Base-by-base conservation (phyloP, 2,329 filamentous ascomycete genomes). In the Sclerotinia trifoliorum region DNA sequence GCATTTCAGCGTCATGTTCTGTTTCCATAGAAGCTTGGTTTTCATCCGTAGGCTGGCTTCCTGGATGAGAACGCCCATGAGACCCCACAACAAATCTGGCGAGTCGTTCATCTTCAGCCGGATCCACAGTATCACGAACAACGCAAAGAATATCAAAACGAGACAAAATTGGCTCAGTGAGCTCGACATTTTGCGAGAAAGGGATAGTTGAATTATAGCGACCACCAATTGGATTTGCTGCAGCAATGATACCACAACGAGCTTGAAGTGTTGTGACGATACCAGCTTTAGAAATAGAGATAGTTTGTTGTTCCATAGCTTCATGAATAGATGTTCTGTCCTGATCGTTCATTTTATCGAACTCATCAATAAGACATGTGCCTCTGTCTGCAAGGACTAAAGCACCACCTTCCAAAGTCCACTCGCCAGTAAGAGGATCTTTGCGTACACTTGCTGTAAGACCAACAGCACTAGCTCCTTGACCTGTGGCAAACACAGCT, bases 331-430 rank as follows among this genome's bases (percentile, higher is more conserved):
- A 97, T 0, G 95, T 98, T 72, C 95, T 88, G 79, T 99, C 95
- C 78, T 98, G 93, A 78, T 99, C 95, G 79, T 98, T 98, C 95
- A 99, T 99, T 85, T 99, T 99, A 86, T 99, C 95, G 75, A 99
- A 99, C 80, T 99, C 95, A 76, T 99, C 95, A 71, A 99, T 99
- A 42, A 99, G 84, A 77, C 95, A 98, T 21, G 93, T 97, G 52
- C 95, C 95, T 73, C 92, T 90, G 78, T 99, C 95, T 21, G 95
- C 95, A 67, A 99, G 87, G 75, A 99, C 95, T 15, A 99, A 84
- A 5, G 95, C 95, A 77, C 95, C 95, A 71, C 95, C 95, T 81
- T 99, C 95, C 2, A 99, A 83, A 7, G 95, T 98, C 94, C 95
- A 99, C 80, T 99, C 95, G 78, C 90, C 92, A 2, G 95, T 99